A percentile compares a stretch with the other conserved stretches of the same genome.
phyloP scores from a whole-genome alignment of 192 early-diverging fungal genomes.

The Jimgerdemannia flammicorona region DNA sequence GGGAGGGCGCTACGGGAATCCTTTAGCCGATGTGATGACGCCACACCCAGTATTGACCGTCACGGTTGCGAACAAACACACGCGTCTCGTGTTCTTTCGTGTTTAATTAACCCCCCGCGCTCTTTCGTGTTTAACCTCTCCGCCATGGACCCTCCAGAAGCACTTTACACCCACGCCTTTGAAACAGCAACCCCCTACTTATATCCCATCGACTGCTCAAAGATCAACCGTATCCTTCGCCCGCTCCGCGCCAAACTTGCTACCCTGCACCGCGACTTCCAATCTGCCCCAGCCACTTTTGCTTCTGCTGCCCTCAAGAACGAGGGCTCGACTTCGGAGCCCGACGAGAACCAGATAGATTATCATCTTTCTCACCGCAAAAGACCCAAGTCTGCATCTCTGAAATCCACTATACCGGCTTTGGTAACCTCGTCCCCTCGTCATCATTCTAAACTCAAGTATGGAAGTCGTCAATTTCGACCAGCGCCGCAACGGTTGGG shows the following conservation, averaged over 20 bases:
- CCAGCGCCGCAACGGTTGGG: background rate
- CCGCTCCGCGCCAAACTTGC: background rate
- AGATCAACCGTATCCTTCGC: background rate
- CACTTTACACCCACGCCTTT: background rate
- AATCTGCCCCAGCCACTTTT: background rate
- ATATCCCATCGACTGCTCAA: background rate
- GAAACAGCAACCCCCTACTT: background rate
- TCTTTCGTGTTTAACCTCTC: background rate
- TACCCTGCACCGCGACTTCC: background rate
- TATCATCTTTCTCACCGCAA: too few species aligned
- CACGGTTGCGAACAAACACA: too few species aligned
- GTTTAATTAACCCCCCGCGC: too few species aligned
- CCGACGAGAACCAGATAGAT: background rate
- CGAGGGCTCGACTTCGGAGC: background rate
- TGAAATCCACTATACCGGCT: background rate
- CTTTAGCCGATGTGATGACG: background rate
- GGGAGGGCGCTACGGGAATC: background rate
- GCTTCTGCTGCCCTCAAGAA: background rate
- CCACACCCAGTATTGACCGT: background rate
- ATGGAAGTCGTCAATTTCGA: background rate
- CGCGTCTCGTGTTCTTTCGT: background rate
- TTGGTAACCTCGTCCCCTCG: background rate
- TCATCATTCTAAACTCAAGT: background rate
- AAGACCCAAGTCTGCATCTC: too few species aligned
- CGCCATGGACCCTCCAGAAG: background rate